Conservation (phyloP, 352 stramenopile species). For the Phytophthora hybrid region DNA sequence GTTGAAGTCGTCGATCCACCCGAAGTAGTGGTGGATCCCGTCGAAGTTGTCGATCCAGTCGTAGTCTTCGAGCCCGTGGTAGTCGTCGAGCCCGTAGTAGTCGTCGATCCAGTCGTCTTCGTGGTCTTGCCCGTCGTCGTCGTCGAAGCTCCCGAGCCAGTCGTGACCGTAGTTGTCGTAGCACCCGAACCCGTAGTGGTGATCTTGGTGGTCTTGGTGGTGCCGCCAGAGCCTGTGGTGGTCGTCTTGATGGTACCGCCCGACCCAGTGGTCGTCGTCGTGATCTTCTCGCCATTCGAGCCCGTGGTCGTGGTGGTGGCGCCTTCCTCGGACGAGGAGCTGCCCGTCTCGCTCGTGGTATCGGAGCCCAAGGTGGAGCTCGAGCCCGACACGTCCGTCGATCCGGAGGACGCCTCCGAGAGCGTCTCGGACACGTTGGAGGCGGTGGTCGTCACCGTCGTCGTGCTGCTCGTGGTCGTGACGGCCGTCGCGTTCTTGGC, state of each 20-base stretch:
- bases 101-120: conserved; percentile 27
- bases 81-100: conserved; percentile 14
- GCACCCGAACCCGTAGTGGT: conserved; percentile 24
- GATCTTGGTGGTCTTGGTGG: conserved; percentile 20
- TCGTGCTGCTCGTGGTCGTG: conserved; percentile 38
- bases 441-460: conserved; percentile 34
- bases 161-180: conserved; percentile 26
- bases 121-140: conserved; percentile 29
- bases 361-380: conserved; percentile 16
- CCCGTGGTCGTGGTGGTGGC: conserved; percentile 20
- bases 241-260: conserved; percentile 25
- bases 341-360: conserved; percentile 15
- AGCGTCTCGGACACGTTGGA: conserved; percentile 38
- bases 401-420: conserved; percentile 32
- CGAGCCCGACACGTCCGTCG: conserved; percentile 33
- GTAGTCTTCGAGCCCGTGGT: conserved; percentile 21
- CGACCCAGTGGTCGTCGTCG: conserved; percentile 21
- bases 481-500: conserved; percentile 24
- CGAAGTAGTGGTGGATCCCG: conserved; percentile 17
- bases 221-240: conserved; percentile 20
- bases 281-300: conserved; percentile 25
- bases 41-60: conserved; percentile 1
- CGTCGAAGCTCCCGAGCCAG: conserved; percentile 22
- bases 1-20: conserved; percentile 2
- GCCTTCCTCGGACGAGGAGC: conserved; percentile 21